Evolutionary conservation across 2,329 filamentous ascomycete species (phyloP).

Genomic region (Orbilia ellipsospora): DNA sequence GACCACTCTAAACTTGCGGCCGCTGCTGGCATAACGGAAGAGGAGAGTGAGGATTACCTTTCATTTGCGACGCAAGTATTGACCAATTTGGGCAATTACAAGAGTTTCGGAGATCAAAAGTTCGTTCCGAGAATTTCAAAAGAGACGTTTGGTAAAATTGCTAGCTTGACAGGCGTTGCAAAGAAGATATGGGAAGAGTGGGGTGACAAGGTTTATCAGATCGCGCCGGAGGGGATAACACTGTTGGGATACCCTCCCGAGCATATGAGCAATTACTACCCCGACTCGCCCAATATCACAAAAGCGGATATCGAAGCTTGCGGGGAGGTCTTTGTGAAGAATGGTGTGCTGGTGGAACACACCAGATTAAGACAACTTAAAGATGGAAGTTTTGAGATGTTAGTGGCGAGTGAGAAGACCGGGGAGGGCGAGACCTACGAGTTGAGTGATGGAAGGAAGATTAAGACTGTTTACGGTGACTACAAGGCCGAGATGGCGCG

Average conservation of each 20-base stretch:
- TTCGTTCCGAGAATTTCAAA: conserved; percentile 79
- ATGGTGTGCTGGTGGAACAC: conserved; percentile 78
- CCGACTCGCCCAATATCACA: conserved; percentile 77
- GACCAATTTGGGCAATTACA: conserved; percentile 85
- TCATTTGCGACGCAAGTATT: conserved; percentile 83
- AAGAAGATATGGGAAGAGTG: conserved; percentile 75
- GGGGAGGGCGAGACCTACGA: conserved; percentile 35
- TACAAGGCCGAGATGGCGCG: conserved; percentile 76
- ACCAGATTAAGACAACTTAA: conserved; percentile 74
- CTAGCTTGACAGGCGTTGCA: conserved; percentile 70
- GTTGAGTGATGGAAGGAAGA: conserved; percentile 69
- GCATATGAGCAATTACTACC: conserved; percentile 85
- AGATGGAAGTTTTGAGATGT: conserved; percentile 74
- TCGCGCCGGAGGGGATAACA: conserved; percentile 68
- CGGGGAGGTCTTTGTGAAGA: conserved; percentile 77
- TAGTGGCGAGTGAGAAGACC: conserved; percentile 63
- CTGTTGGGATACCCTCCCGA: conserved; percentile 79
- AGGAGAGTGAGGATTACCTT: conserved; percentile 75
- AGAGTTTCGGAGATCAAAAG: conserved; percentile 83
- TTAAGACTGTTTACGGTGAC: conserved; percentile 80
- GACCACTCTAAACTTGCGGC: conserved; percentile 76
- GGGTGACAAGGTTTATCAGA: conserved; percentile 77
- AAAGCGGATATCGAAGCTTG: conserved; percentile 79
- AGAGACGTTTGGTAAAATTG: conserved; percentile 73
- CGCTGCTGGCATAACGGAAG: conserved; percentile 73